Evolutionary conservation across 1,139 yeast species (phyloP).

Genomic region (Wickerhamiella infanticola): DNA sequence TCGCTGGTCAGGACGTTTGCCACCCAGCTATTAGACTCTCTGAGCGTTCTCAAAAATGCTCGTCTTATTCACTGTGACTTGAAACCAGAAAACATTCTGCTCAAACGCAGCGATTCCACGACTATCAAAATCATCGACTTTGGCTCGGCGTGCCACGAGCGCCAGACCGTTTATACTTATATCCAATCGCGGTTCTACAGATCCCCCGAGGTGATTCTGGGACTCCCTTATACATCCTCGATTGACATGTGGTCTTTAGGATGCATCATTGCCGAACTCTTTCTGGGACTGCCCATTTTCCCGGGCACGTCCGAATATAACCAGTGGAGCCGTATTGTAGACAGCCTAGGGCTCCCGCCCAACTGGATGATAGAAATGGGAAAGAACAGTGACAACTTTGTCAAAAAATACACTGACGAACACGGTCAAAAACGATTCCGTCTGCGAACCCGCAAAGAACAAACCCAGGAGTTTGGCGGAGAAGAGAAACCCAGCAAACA

Average conservation of each 20-base stretch:
- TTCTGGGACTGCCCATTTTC: conserved; percentile 82
- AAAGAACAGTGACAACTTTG: conserved; percentile 58
- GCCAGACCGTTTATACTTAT: conserved; percentile 83
- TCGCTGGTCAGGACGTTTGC: conserved; percentile 66
- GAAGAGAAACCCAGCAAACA: conserved; percentile 71
- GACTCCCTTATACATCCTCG: conserved; percentile 72
- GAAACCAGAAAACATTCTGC: conserved; percentile 84
- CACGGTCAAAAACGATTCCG: conserved; percentile 27
- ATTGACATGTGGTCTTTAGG: conserved; percentile 99
- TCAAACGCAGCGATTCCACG: conserved; percentile 73
- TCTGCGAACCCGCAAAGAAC: conserved; percentile 44
- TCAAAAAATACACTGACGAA: conserved; percentile 31
- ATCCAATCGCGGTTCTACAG: conserved; percentile 91
- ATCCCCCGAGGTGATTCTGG: conserved; percentile 87
- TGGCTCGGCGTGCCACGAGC: conserved; percentile 91
- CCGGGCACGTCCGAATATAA: conserved; percentile 94
- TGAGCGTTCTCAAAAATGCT: conserved; percentile 64
- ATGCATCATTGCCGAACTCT: conserved; percentile 87
- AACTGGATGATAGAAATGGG: conserved; percentile 97
- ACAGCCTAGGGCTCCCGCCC: conserved; percentile 79
- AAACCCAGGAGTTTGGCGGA: conserved; percentile 37
- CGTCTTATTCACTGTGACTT: conserved; percentile 90
- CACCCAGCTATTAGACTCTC: conserved; percentile 64
- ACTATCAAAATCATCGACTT: conserved; percentile 87
- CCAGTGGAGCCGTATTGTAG: conserved; percentile 68